Conservation (phyloP, 257 asterid species). For the Penstemon newberryi region DNA sequence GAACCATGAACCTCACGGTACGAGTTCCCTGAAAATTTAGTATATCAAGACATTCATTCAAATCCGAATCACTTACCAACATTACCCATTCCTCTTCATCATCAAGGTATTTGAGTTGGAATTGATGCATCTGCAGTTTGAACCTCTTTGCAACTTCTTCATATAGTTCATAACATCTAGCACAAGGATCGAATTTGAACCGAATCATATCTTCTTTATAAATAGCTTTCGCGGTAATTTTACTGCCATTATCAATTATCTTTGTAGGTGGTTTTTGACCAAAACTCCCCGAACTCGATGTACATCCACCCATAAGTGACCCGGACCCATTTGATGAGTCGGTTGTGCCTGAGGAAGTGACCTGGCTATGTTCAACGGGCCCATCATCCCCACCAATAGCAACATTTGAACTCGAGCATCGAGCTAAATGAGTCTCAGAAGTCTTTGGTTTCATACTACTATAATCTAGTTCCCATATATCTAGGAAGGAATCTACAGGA, state of each 20-base stretch:
- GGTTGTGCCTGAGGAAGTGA: conserved; percentile 45
- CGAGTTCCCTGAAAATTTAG: conserved; percentile 46
- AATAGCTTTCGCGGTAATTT: conserved; percentile 56
- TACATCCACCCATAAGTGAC: conserved; percentile 36
- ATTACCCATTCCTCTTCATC: conserved; percentile 85
- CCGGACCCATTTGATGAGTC: conserved; percentile 50
- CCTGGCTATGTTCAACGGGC: conserved; percentile 34
- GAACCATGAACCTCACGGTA: conserved; percentile 50
- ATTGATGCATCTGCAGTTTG: conserved; percentile 46
- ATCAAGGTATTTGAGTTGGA: conserved; percentile 71
- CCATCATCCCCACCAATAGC: conserved; percentile 31
- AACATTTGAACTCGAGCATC: conserved; percentile 32
- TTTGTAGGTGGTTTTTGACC: conserved; percentile 28
- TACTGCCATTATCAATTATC: conserved; percentile 36
- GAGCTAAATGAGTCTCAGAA: conserved; percentile 30
- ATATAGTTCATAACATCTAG: conserved; percentile 54
- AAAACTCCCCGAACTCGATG: conserved; percentile 50
- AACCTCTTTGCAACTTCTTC: conserved; percentile 70
- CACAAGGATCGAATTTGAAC: conserved; percentile 54
- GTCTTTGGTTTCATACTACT: conserved; percentile 1
- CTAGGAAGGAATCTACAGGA: conserved; percentile 29
- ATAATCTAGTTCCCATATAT: conserved; percentile 16
- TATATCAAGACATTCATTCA: conserved; percentile 64
- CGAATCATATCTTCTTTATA: conserved; percentile 59
- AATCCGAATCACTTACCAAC: conserved; percentile 69